Base-by-base conservation (phyloP, 768 basidiomycete genomes). In the Sarcodon sp. region DNA sequence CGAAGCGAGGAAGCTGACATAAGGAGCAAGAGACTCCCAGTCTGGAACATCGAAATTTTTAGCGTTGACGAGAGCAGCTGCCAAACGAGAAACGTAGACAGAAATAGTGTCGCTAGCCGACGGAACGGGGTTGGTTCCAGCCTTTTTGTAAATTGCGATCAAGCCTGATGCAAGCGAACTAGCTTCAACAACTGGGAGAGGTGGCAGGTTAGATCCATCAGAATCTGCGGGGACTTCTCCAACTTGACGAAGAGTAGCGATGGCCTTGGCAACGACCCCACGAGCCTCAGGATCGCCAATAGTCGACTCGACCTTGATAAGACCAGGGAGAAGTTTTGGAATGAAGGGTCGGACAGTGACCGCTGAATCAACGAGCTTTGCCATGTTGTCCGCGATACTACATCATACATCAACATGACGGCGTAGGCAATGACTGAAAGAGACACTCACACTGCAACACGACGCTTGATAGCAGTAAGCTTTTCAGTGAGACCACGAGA, bases 261-360 rank as follows among this genome's bases (percentile, higher is more conserved):
- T 96, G 50, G 96, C 94, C 62, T 81, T 83, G 65, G 76, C 80
- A 57, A 93, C 80, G 55, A 98, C 86, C 50, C 81, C 75, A 67
- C 96, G 96, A 43, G 96, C 96, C 67, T 99, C 96, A 48, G 96
- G 96, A 68, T 99, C 96, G 70, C 89, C 93, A 51, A 98, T 90
- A 60, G 85, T 78, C 51, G 77, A 76, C 75, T 94, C 87, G 54
- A 94, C 83, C 80, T 98, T 98, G 74, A 97, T 78, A 49, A 97
- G 76, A 56, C 88, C 91, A 21, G 93, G 93, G 57, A 97, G 81
- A 33, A 97, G 83, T 68, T 87, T 92, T 59, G 91, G 92, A 56
- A 97, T 61, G 85, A 97, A 97, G 51, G 93, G 93, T 60, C 93
- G 86, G 67, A 97, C 93, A 46, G 91, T 94, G 67, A 90, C 69